Base-by-base conservation (phyloP, 345 rosid species). In the Melaleuca alternifolia region DNA sequence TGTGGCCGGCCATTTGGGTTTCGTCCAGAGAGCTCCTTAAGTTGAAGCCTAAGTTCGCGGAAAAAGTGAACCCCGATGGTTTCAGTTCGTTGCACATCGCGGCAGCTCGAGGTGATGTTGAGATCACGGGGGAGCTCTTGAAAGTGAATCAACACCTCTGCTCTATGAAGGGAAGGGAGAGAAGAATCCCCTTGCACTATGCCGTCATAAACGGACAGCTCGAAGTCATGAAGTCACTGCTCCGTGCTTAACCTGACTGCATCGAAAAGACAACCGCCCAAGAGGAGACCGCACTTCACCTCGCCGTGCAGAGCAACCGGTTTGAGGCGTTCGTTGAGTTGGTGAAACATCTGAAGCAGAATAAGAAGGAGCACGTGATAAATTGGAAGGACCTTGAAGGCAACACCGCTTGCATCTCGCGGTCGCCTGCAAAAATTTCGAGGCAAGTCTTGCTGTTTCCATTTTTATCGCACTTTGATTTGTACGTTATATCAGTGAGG, bases 261-360 rank as follows among this genome's bases (percentile, higher is more conserved):
- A 1, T 61, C 20, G 37, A 61, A 1, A 5, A 61, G 75, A 61
- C 2, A 6, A 61, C 37, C 5, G 75, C 10, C 37, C 8, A 0
- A n/a, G 37, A 13, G 75, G 1, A n/a, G 10, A 61, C 75, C 18
- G 75, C 18, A 0, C 75, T 61, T 6, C 75, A 61, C 20, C 75
- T 61, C 20, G 11, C 37, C 1, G 5, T 61, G 20, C n/a, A 61
- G 10, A 13, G 6, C 75, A 61, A 61, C 10, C 37, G 37, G 75
- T n/a, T 13, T 7, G 10, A 61, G 0, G 1, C 20, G 0, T n/a
- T 61, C 20, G 20, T 61, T 0, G 0, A 13, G 37, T 6, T 61
- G 75, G 75, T 61, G 37, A 18, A 6, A 37, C 75, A 61, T 61
- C 37, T 61, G 37, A 61, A 61, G 75, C 20, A 13, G 10, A 33